Evolutionary conservation across 352 stramenopile species (phyloP).

Genomic region (Phytophthora lateralis): DNA sequence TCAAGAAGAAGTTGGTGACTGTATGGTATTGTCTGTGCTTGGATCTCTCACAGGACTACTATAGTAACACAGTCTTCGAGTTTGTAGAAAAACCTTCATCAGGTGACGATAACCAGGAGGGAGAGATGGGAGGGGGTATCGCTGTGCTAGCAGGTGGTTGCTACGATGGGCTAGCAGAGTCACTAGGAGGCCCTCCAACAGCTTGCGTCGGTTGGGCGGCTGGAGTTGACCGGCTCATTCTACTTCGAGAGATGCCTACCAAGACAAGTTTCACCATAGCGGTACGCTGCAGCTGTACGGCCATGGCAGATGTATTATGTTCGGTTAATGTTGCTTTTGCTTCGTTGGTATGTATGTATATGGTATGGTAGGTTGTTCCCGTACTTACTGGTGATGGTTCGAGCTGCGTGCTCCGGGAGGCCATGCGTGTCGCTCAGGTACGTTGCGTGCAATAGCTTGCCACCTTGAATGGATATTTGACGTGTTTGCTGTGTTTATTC

Average conservation of each 20-base stretch:
- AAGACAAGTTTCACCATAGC: slow-evolving; percentile 46
- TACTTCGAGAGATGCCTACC: slow-evolving; percentile 50
- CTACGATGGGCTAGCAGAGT: slow-evolving; percentile 78
- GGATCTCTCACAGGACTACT: slow-evolving; percentile 75
- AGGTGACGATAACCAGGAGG: slow-evolving; percentile 4
- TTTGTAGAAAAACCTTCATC: slow-evolving; percentile 66
- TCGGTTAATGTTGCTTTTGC: slow-evolving; percentile 7
- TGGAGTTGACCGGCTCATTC: slow-evolving; percentile 77
- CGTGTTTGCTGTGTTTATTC: not conserved
- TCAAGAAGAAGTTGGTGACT: not conserved
- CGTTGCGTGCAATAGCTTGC: not conserved
- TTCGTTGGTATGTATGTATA: slow-evolving; percentile 9
- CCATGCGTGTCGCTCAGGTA: slow-evolving; percentile 70
- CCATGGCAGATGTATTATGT: not conserved
- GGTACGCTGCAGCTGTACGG: slow-evolving; percentile 30
- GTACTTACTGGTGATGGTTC: slow-evolving; percentile 53
- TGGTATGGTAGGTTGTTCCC: slow-evolving; percentile 76
- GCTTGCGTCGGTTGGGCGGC: slow-evolving; percentile 87
- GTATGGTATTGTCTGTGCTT: slow-evolving; percentile 2
- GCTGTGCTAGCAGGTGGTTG: slow-evolving; percentile 85
- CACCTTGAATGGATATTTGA: slow-evolving; percentile 1
- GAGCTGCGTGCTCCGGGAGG: slow-evolving; percentile 58
- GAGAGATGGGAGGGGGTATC: slow-evolving; percentile 51
- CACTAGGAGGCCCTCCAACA: slow-evolving; percentile 60
- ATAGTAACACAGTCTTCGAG: slow-evolving; percentile 90